Conservation (phyloP, 108 stramenopile genomes). For the Cyclotella atomus region DNA sequence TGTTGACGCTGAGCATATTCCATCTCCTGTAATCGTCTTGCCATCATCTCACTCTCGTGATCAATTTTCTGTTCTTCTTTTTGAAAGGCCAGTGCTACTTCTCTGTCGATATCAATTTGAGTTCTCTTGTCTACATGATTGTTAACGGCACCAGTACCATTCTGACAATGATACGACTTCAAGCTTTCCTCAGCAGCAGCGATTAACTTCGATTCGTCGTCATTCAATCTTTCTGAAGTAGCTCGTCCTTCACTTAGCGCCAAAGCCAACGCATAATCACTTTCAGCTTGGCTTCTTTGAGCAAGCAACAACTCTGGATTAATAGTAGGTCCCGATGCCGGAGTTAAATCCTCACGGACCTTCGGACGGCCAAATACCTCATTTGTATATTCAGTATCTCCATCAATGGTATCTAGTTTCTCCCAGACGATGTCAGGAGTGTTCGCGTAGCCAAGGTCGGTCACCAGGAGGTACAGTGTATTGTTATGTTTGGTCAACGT, state of each 20-base stretch:
- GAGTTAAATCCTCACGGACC: slow-evolving; percentile 26
- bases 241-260: slow-evolving; percentile 50
- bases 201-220: slow-evolving; percentile 58
- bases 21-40: slow-evolving; percentile 21
- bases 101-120: slow-evolving; percentile 9
- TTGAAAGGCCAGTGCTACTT: slow-evolving; percentile 10
- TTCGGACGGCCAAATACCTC: slow-evolving; percentile 51
- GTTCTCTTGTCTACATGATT: slow-evolving; percentile 7
- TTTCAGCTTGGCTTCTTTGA: slow-evolving; percentile 58
- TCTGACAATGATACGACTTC: slow-evolving; percentile 45
- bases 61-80: slow-evolving; percentile 16
- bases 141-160: not conserved
- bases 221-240: slow-evolving; percentile 27
- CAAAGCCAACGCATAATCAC: slow-evolving; percentile 76
- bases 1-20: slow-evolving; percentile 17
- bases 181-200: slow-evolving; percentile 69
- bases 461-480: slow-evolving; percentile 86
- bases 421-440: slow-evolving; percentile 90
- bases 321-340: slow-evolving; percentile 41
- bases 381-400: slow-evolving; percentile 82
- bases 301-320: slow-evolving; percentile 60
- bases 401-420: slow-evolving; percentile 86
- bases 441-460: slow-evolving; percentile 91
- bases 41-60: slow-evolving; percentile 38
- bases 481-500: slow-evolving; percentile 89